These are phyloP conservation scores for Aspergillus bombycis DNA, from an alignment of 2,329 filamentous ascomycete genomes.

Conservation along the genomic window DNA sequence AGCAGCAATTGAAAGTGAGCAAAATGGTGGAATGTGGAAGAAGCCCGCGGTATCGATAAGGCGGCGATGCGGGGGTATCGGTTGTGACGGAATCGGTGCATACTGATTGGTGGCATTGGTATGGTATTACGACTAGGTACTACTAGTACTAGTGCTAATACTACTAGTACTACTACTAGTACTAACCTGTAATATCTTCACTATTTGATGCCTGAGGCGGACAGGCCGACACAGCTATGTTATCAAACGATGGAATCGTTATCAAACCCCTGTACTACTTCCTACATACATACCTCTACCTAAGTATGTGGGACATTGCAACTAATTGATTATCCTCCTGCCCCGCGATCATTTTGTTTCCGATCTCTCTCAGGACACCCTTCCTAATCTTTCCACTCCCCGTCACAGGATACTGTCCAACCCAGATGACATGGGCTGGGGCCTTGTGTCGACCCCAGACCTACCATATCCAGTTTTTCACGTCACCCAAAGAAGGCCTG, in stretches of 20 bases:
- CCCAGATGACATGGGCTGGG: slow-evolving; percentile 71
- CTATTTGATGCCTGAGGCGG: background rate
- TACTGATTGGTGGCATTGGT: background rate
- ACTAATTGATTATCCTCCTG: background rate
- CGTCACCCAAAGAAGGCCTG: background rate
- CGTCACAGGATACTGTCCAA: slow-evolving; percentile 67
- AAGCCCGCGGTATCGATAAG: slow-evolving; percentile 1
- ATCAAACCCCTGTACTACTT: no score
- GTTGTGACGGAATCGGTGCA: background rate
- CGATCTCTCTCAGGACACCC: slow-evolving; percentile 52
- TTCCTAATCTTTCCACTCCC: slow-evolving; percentile 71
- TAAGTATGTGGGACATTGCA: background rate
- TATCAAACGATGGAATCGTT: background rate
- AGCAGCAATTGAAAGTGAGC: background rate
- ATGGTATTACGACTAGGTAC: no score
- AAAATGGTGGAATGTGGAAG: slow-evolving; percentile 2
- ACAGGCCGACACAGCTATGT: background rate
- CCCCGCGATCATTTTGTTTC: slow-evolving; percentile 22
- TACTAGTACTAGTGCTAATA: no score
- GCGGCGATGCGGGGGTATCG: background rate
- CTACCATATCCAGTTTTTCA: slow-evolving; percentile 55
- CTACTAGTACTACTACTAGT: no score
- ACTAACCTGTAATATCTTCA: no score
- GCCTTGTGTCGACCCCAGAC: slow-evolving; percentile 65
- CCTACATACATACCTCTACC: no score